Evolutionary conservation across 75 land plant species (phyloP).

Genomic region (Cryptomeria japonica): DNA sequence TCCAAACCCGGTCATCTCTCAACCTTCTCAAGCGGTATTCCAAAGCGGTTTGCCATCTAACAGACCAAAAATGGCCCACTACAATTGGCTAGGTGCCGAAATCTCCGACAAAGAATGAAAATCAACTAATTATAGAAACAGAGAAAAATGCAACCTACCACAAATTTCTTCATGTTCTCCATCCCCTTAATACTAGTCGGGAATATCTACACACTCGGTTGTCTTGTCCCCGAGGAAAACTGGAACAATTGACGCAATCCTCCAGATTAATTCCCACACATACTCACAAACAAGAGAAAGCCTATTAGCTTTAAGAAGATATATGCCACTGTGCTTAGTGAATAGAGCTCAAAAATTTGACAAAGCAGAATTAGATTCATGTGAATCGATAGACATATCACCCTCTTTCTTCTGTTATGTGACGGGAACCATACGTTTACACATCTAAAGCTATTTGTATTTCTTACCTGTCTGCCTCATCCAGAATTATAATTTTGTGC

Average conservation of each 20-base stretch:
- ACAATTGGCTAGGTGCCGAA: neutral
- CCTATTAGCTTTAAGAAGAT: no score
- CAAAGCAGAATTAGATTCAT: no score
- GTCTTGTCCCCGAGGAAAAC: no score
- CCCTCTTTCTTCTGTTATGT: no score
- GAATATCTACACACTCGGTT: neutral
- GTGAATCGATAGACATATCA: no score
- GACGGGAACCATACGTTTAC: no score
- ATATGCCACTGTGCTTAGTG: no score
- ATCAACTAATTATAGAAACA: neutral
- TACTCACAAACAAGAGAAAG: no score
- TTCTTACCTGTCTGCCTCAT: conserved; percentile 97
- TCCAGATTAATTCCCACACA: neutral
- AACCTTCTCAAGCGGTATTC: no score
- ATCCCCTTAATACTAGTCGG: neutral
- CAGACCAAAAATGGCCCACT: neutral
- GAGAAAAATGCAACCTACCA: no score
- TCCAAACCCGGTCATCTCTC: neutral
- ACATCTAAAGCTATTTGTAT: neutral
- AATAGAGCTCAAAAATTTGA: no score
- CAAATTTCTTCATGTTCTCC: neutral
- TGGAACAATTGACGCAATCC: neutral
- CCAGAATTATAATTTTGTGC: conserved; percentile 90
- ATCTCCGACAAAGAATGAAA: neutral
- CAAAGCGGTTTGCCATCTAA: neutral